Evolutionary conservation across 331 rosid species (phyloP), one percentile per base, ranked within the genome.

Genomic region (Phaseolus coccineus): DNA sequence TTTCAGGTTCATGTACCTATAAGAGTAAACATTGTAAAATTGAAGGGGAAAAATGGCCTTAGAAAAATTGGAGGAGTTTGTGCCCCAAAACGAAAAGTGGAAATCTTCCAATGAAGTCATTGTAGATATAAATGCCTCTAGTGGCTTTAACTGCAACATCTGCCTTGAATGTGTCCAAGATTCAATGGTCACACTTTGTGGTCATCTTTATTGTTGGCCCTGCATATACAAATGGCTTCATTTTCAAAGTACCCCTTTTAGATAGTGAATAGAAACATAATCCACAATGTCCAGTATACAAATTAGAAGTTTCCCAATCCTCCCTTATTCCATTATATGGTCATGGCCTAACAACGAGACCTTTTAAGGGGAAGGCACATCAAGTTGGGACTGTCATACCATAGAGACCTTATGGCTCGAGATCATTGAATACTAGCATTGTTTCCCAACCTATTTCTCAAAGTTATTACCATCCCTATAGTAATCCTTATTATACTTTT

Each of bases 151-250:
- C 40, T 95, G 99, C 92, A 92, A 92, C 89, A 95, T 95, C 80
- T 95, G 99, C 77, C 78, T 95, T 25, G 99, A 91, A 11, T 14
- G 82, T 28, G 96, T 93, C 65, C 91, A 87, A 71, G 99, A 95
- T 27, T 97, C 99, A 1, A 97, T 95, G 44, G 96, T 95, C 64
- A 95, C 99, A 1, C 92, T 95, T 31, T 95, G 99, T 56, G 99
- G 99, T 30, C 99, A 95, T 79, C 96, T 95, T 57, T 95, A 82
- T 87, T 95, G 99, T 82, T 95, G 99, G 99, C 96, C 97, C 39
- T 95, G 99, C 91, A 85, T 95, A 19, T 95, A 91, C 84, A 95
- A 85, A 75, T 95, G 99, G 99, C 87, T 93, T 57, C 83, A 87
- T 44, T 86, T 78, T 63, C 86, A 80, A 52, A 80, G 67, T 8